Evolutionary conservation across 257 asterid genomes (phyloP).

Genomic region (Cinchona pubescens): DNA sequence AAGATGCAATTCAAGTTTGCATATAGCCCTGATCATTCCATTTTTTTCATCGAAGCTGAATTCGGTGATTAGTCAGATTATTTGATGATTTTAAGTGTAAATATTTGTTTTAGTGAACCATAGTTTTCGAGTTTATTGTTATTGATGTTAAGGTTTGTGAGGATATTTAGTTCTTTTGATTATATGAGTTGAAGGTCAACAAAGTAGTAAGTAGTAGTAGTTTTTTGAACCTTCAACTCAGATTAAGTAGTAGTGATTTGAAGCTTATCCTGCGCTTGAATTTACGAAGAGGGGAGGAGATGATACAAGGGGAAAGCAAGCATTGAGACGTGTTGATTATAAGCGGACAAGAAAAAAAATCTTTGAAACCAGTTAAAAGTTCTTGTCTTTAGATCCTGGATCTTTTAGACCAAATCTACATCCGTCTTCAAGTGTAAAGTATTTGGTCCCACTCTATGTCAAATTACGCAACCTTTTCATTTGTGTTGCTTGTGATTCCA

Average conservation of each 20-base stretch:
- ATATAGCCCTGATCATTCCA: not conserved
- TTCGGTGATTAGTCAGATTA: not conserved
- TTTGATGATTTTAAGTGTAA: not conserved
- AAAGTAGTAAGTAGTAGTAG: too few species aligned
- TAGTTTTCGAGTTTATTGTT: not conserved
- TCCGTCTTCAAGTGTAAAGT: not conserved
- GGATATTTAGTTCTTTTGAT: not conserved
- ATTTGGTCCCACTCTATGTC: not conserved
- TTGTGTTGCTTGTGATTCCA: not conserved
- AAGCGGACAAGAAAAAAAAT: not conserved
- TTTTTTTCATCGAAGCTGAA: not conserved
- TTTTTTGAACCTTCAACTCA: too few species aligned
- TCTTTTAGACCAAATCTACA: not conserved
- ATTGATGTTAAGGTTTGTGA: not conserved
- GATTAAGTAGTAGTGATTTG: not conserved
- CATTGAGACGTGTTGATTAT: not conserved
- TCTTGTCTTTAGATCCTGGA: not conserved
- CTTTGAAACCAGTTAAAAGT: not conserved
- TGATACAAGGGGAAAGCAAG: not conserved
- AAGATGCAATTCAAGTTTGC: slow-evolving; percentile 6
- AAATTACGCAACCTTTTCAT: not conserved
- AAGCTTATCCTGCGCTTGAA: not conserved
- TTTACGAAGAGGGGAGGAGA: not conserved
- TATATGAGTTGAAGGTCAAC: not conserved
- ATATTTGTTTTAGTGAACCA: not conserved